A percentile compares a stretch with the other conserved stretches of the same genome.
phyloP scores from a whole-genome alignment of 2,329 filamentous ascomycete genomes.

The Fusarium coicis region DNA sequence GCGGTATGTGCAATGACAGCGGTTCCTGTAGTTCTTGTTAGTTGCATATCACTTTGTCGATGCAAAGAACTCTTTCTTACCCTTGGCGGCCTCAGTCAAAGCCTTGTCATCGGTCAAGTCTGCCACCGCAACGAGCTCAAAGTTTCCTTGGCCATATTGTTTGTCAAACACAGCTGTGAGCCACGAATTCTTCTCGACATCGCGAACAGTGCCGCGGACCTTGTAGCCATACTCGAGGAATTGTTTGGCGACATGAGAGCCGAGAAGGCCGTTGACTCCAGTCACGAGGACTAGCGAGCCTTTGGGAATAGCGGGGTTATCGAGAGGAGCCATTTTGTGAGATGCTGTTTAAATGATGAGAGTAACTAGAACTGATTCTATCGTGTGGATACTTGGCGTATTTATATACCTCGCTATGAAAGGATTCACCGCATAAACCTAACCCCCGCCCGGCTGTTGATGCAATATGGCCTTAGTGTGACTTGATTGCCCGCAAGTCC shows the following conservation, averaged over 20 bases:
- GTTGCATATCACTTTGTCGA: accelerated
- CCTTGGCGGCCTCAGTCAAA: constrained; percentile 45
- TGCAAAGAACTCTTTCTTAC: neutral
- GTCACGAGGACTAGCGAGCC: constrained; percentile 54
- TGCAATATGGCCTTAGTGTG: neutral
- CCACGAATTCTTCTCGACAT: constrained; percentile 48
- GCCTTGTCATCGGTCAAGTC: constrained; percentile 47
- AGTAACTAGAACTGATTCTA: neutral
- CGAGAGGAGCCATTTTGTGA: constrained; percentile 18
- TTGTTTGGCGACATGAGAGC: constrained; percentile 53
- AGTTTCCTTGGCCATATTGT: constrained; percentile 48
- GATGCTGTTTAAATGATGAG: neutral
- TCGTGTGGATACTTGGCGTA: neutral
- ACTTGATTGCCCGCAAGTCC: neutral
- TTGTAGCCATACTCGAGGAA: constrained; percentile 53
- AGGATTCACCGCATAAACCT: neutral
- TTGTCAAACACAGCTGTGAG: constrained; percentile 44
- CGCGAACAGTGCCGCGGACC: constrained; percentile 58
- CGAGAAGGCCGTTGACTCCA: constrained; percentile 55
- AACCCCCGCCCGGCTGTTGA: neutral
- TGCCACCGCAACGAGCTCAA: constrained; percentile 49
- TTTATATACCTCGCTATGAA: neutral
- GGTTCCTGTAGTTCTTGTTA: constrained; percentile 10
- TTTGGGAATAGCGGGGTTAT: constrained; percentile 36
- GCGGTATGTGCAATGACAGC: constrained; percentile 54